A percentile compares a stretch with the other conserved stretches of the same genome.
phyloP scores from a whole-genome alignment of 352 stramenopile species.

The Globisporangium apiculatum region DNA sequence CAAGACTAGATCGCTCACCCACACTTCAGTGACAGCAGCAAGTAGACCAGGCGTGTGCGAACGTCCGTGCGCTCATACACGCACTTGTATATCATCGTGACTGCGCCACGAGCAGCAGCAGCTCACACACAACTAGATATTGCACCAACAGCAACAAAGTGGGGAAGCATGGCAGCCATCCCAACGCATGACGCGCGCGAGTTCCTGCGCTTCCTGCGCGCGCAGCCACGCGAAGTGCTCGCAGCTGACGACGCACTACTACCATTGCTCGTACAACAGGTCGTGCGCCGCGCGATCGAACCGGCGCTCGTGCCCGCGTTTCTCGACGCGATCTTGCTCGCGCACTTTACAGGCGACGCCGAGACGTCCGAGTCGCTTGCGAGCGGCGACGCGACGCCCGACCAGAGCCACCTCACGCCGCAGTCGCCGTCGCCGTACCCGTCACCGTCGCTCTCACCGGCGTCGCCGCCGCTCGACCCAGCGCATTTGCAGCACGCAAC shows the following conservation, averaged over 20 bases:
- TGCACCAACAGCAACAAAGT: not conserved
- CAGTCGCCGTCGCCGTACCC: slow-evolving; percentile 12
- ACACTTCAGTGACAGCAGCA: no score
- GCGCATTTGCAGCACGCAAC: slow-evolving; percentile 4
- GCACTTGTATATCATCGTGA: not conserved
- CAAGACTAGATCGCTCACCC: no score
- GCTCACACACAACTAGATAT: no score
- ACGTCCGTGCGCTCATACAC: no score
- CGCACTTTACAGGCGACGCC: slow-evolving; percentile 13
- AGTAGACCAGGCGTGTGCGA: no score
- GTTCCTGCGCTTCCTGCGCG: slow-evolving; percentile 14
- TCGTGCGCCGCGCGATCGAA: slow-evolving; percentile 13
- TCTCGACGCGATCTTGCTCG: slow-evolving; percentile 49
- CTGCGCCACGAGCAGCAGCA: not conserved
- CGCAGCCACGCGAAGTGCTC: slow-evolving; percentile 11
- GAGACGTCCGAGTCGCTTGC: slow-evolving; percentile 9
- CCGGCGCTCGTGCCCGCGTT: slow-evolving; percentile 23
- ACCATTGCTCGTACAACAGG: slow-evolving; percentile 14
- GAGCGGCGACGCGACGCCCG: slow-evolving; percentile 7
- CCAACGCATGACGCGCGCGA: slow-evolving; percentile 12
- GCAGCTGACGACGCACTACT: slow-evolving; percentile 7
- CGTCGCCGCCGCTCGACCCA: slow-evolving; percentile 12
- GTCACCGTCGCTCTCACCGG: slow-evolving; percentile 14
- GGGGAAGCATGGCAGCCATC: slow-evolving; percentile 10
- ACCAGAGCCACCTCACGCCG: slow-evolving; percentile 9